Conservation (phyloP, 352 stramenopile genomes). For the Pythium rishiriense region DNA sequence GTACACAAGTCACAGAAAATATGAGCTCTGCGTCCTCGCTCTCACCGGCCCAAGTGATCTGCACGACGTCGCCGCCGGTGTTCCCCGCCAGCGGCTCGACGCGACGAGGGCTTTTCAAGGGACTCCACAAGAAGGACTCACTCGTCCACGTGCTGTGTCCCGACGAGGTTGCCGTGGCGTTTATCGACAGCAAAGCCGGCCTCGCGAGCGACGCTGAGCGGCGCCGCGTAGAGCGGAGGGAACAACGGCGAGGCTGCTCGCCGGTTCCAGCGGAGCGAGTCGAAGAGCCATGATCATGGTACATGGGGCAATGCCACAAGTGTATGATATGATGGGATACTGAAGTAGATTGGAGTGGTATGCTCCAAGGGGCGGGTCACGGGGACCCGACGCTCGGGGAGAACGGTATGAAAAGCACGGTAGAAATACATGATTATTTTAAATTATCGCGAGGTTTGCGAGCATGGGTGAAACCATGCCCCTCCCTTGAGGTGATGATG, state of each 20-base stretch:
- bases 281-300: neutral
- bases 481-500: neutral
- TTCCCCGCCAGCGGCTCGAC: neutral
- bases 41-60: neutral
- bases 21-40: constrained; percentile 15
- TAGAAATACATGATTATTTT: constrained; percentile 13
- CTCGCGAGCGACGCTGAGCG: constrained; percentile 7
- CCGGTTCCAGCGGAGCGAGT: neutral
- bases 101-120: neutral
- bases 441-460: neutral
- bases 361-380: too few species aligned
- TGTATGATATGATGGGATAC: too few species aligned
- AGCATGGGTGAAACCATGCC: neutral
- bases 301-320: too few species aligned
- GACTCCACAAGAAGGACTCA: constrained; percentile 6
- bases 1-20: neutral
- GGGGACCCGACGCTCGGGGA: too few species aligned
- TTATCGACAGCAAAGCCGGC: constrained; percentile 21
- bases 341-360: too few species aligned
- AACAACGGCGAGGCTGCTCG: neutral
- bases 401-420: too few species aligned
- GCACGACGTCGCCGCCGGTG: neutral
- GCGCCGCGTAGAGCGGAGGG: constrained; percentile 10
- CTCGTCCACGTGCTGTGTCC: constrained; percentile 15
- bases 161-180: constrained; percentile 12